These are phyloP conservation scores for Sclerotinia trifoliorum DNA, from an alignment of 2,329 filamentous ascomycete genomes.

Conservation along the genomic window DNA sequence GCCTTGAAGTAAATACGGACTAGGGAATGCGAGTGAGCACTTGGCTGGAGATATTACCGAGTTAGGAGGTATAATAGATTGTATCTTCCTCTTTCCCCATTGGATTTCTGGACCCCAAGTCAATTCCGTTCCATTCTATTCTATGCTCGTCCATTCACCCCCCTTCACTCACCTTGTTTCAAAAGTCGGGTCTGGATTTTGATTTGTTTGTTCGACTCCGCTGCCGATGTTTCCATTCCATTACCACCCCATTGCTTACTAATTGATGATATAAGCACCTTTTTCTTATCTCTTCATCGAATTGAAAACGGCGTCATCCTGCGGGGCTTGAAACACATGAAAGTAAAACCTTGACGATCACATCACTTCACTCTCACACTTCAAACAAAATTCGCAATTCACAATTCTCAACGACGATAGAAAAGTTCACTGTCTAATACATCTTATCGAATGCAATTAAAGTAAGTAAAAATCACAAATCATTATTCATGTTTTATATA, in stretches of 20 bases:
- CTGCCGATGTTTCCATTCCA: neutral
- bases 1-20: conserved; percentile 1
- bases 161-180: neutral
- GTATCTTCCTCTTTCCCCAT: neutral
- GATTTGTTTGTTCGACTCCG: neutral
- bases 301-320: conserved; percentile 10
- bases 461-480: too few species aligned
- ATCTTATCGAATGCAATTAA: too few species aligned
- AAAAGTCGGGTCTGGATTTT: neutral
- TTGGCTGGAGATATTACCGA: too few species aligned
- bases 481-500: too few species aligned
- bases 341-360: neutral
- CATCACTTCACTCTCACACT: neutral
- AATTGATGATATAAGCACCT: neutral
- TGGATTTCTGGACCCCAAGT: neutral
- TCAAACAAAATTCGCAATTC: neutral
- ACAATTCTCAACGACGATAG: too few species aligned
- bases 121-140: neutral
- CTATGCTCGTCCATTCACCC: neutral
- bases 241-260: neutral
- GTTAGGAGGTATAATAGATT: neutral
- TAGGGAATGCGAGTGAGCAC: neutral
- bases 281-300: neutral
- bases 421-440: too few species aligned
- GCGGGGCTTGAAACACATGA: neutral